Base-by-base conservation (phyloP, 2,329 filamentous ascomycete genomes). In the Laburnicola sp. region DNA sequence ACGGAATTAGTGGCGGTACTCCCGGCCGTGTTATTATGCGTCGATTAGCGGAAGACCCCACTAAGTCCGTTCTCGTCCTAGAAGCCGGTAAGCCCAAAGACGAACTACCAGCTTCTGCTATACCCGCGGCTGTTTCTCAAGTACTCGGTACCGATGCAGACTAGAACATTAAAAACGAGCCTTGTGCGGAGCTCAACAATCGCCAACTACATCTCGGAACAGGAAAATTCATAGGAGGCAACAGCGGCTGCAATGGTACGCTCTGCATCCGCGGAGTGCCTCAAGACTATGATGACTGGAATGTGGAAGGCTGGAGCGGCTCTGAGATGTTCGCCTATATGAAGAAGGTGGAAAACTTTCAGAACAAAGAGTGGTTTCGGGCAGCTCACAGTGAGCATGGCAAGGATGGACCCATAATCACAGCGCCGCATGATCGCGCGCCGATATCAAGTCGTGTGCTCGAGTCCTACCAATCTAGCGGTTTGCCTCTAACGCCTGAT, bases 291-390 rank as follows among this genome's bases (percentile, higher is more conserved):
- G 80, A 85, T 64, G 80, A 85, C 50, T 84, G 82, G 82, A 75
- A 67, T 2, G 56, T 81, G 48, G 77, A 74, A 31, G 82, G 79
- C 2, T 82, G 82, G 82, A 79, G 74, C 48, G 81, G 82, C 3
- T 77, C 81, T 3, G 80, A 84, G 22, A 78, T 84, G 56, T 84
- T 81, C 53, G 70, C 66, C 9, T 82, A 79, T 46, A 85, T 84
- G 77, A 75, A 69, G 43, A 84, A 82, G 64, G 80, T 62, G 35
- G 83, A 86, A 56, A 82, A 78, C 2, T 86, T 85, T 58, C 79
- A 84, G 48, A 62, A 69, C 21, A 85, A 85, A 60, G 69, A 78
- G 26, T 84, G 82, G 82, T 83, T 84, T 65, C 64, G 82, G 30
- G 77, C 76, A 2, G 72, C 77, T 36, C 62, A 72, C 6, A 70